Percentiles rank a stretch among this genome's conserved stretches.
Conservation (phyloP, 768 basidiomycete species). For the Clitopilus hobsonii region DNA sequence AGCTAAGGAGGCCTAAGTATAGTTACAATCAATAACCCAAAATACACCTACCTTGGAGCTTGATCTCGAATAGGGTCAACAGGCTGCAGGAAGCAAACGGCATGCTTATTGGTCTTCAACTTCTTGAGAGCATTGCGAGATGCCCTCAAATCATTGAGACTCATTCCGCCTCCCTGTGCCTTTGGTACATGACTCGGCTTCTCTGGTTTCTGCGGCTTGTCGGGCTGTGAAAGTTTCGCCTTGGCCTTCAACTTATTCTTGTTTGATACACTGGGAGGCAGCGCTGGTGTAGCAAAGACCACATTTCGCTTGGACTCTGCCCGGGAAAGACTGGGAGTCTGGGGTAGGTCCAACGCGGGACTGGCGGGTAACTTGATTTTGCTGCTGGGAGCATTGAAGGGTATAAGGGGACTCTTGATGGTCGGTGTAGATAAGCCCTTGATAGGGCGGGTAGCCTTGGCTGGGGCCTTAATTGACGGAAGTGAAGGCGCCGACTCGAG, state of each 20-base stretch:
- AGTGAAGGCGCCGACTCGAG: slow-evolving; percentile 53
- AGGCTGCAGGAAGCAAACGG: slow-evolving; percentile 73
- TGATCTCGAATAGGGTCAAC: slow-evolving; percentile 95
- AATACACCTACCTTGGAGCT: slow-evolving; percentile 69
- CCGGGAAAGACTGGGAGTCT: slow-evolving; percentile 24
- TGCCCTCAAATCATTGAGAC: slow-evolving; percentile 67
- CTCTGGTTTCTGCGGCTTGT: slow-evolving; percentile 13
- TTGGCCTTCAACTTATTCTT: slow-evolving; percentile 25
- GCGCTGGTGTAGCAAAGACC: slow-evolving; percentile 28
- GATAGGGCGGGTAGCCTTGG: slow-evolving; percentile 35
- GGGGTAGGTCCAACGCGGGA: slow-evolving; percentile 22
- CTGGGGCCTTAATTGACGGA: slow-evolving; percentile 46
- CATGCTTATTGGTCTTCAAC: slow-evolving; percentile 68
- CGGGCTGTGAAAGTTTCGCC: slow-evolving; percentile 16
- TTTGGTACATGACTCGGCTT: slow-evolving; percentile 56
- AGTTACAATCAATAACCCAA: neutral
- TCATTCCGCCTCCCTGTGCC: slow-evolving; percentile 75
- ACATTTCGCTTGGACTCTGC: slow-evolving; percentile 29
- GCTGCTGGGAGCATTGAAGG: slow-evolving; percentile 31
- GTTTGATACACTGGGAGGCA: slow-evolving; percentile 14
- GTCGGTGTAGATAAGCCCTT: slow-evolving; percentile 32
- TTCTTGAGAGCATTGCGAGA: slow-evolving; percentile 79
- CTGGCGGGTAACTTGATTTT: slow-evolving; percentile 56
- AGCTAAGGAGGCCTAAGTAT: slow-evolving; percentile 42
- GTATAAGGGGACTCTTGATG: slow-evolving; percentile 32